These are phyloP conservation scores for Backusella australiensis DNA, from an alignment of 192 early-diverging fungal genomes.

Conservation along the genomic window DNA sequence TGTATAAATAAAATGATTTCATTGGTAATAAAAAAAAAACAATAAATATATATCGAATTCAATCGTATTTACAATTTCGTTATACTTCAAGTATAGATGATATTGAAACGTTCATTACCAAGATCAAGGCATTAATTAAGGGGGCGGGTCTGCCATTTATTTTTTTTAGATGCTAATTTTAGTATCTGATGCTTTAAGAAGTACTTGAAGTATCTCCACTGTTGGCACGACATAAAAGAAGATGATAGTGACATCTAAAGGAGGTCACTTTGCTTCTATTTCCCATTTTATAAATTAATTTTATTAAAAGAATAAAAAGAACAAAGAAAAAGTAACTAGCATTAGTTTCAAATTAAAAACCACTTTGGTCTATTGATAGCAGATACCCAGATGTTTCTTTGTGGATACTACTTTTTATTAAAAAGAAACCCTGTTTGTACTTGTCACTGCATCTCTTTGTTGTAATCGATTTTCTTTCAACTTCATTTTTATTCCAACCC, in stretches of 20 bases:
- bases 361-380: too few species aligned
- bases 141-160: background rate
- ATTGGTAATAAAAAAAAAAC: background rate
- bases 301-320: too few species aligned
- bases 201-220: background rate
- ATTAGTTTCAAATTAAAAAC: too few species aligned
- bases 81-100: background rate
- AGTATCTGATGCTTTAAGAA: background rate
- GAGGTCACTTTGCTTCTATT: background rate
- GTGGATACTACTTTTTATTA: too few species aligned
- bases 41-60: background rate
- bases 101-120: background rate
- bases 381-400: too few species aligned
- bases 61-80: background rate
- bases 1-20: background rate
- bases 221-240: background rate
- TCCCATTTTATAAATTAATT: background rate
- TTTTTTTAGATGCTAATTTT: background rate
- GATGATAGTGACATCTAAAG: background rate
- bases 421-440: too few species aligned
- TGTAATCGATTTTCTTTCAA: too few species aligned
- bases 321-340: too few species aligned
- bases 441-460: too few species aligned
- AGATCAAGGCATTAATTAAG: background rate
- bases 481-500: too few species aligned